Percentiles rank a stretch among this genome's conserved stretches.
phyloP scores from a whole-genome alignment of 768 basidiomycete genomes.

The Auriscalpium microsporum region DNA sequence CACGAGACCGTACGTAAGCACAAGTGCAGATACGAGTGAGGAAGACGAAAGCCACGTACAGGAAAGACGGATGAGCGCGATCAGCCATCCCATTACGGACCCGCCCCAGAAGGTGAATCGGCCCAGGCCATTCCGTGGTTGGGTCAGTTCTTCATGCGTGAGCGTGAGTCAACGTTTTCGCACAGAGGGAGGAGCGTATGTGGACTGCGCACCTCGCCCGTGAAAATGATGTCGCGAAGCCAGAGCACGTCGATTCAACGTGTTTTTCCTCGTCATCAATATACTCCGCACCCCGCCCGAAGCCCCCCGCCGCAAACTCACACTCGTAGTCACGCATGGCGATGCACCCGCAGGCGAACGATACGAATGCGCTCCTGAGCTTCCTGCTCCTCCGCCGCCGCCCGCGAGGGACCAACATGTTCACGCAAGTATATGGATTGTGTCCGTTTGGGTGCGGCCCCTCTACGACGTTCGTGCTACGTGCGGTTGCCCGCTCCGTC shows the following conservation, averaged over 20 bases:
- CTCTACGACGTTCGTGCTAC: constrained; percentile 32
- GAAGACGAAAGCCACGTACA: constrained; percentile 5
- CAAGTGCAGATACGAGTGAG: background rate
- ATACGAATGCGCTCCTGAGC: background rate
- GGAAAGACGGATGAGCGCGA: constrained; percentile 26
- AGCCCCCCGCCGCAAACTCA: constrained; percentile 16
- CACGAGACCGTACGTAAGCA: background rate
- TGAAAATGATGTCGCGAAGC: constrained; percentile 54
- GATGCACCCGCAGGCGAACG: background rate
- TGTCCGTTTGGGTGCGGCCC: constrained; percentile 35
- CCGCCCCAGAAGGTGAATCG: constrained; percentile 27
- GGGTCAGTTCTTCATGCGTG: constrained; percentile 39
- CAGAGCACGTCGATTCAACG: constrained; percentile 32
- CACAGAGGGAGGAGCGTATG: background rate
- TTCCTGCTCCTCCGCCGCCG: constrained; percentile 8
- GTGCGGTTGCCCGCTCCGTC: constrained; percentile 2
- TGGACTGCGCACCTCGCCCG: constrained; percentile 45
- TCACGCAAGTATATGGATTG: constrained; percentile 29
- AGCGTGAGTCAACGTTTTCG: background rate
- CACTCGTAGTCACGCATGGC: constrained; percentile 14
- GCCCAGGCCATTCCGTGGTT: constrained; percentile 29
- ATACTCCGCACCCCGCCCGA: constrained; percentile 16
- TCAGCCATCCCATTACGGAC: constrained; percentile 30
- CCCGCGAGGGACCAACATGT: constrained; percentile 11
- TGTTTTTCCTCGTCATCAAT: constrained; percentile 20